These are phyloP conservation scores for Pichia kluyveri DNA, from an alignment of 805 yeast genomes.

Conservation along the genomic window DNA sequence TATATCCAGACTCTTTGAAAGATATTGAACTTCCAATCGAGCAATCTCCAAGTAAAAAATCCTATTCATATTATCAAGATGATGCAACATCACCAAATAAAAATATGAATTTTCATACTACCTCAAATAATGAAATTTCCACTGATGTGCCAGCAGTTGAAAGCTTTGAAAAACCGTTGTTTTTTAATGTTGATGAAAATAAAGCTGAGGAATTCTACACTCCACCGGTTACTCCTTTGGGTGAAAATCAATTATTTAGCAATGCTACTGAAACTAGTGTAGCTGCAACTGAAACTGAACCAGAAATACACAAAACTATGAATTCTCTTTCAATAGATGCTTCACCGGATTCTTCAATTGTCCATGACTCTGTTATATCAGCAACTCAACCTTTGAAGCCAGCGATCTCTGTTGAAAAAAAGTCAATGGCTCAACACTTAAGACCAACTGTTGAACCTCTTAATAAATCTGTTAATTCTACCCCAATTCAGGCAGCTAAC, in stretches of 20 bases:
- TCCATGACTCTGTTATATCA: not conserved
- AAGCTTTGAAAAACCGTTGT: not conserved
- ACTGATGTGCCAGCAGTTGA: not conserved
- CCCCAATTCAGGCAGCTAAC: not conserved
- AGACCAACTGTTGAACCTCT: conserved; percentile 27
- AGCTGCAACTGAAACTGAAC: not conserved
- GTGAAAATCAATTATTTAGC: not conserved
- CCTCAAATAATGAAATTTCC: not conserved
- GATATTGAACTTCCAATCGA: not conserved
- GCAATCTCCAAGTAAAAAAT: not conserved
- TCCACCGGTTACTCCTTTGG: conserved; percentile 2
- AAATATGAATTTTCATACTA: not conserved
- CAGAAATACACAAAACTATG: not conserved
- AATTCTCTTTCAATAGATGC: not conserved
- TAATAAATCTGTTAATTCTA: not conserved
- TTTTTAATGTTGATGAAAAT: not conserved
- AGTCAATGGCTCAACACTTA: conserved; percentile 37
- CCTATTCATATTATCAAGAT: no score
- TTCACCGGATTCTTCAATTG: conserved; percentile 4
- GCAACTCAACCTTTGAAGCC: not conserved
- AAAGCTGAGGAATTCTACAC: conserved; percentile 1
- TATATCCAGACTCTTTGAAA: not conserved
- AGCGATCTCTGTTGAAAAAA: not conserved
- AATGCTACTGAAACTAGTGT: not conserved
- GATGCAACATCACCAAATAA: no score